phyloP scores from a whole-genome alignment of 2,329 filamentous ascomycete genomes.

The Neofusicoccum parvum region DNA sequence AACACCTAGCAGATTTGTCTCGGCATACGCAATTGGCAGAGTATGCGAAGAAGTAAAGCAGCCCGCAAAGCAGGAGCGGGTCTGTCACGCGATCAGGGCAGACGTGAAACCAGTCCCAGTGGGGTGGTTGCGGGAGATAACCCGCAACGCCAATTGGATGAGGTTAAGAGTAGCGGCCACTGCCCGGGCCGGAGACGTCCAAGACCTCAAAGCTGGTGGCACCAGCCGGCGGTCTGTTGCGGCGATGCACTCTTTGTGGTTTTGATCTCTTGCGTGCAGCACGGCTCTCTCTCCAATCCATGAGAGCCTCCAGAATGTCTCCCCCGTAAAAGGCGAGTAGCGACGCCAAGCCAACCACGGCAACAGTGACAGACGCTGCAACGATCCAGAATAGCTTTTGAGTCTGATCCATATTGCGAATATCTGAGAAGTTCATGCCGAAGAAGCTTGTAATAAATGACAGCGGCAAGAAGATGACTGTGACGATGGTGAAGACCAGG shows the following conservation, averaged over 20 bases:
- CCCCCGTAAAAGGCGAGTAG: constrained; percentile 47
- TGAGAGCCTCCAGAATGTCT: constrained; percentile 38
- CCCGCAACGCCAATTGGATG: too few species aligned
- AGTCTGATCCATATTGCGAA: constrained; percentile 41
- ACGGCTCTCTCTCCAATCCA: constrained; percentile 39
- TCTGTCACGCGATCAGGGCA: too few species aligned
- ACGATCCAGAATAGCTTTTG: constrained; percentile 47
- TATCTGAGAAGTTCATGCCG: constrained; percentile 47
- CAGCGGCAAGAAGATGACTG: constrained; percentile 47
- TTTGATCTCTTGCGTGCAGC: constrained; percentile 20
- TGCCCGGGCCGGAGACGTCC: constrained; percentile 25
- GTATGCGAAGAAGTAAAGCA: too few species aligned
- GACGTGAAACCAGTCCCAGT: too few species aligned
- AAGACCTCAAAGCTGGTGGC: constrained; percentile 31
- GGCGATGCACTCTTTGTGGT: neutral
- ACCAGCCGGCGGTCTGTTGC: constrained; percentile 8
- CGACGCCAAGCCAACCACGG: constrained; percentile 30
- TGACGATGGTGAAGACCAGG: constrained; percentile 48
- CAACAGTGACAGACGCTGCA: constrained; percentile 35
- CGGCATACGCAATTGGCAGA: too few species aligned
- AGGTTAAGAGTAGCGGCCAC: neutral
- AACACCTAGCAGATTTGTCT: too few species aligned
- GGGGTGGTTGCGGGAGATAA: too few species aligned
- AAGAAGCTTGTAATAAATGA: constrained; percentile 49
- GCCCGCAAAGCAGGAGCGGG: too few species aligned